Evolutionary conservation across 1,284 basidiomycete species (phyloP).

Genomic region (Abortiporus biennis): DNA sequence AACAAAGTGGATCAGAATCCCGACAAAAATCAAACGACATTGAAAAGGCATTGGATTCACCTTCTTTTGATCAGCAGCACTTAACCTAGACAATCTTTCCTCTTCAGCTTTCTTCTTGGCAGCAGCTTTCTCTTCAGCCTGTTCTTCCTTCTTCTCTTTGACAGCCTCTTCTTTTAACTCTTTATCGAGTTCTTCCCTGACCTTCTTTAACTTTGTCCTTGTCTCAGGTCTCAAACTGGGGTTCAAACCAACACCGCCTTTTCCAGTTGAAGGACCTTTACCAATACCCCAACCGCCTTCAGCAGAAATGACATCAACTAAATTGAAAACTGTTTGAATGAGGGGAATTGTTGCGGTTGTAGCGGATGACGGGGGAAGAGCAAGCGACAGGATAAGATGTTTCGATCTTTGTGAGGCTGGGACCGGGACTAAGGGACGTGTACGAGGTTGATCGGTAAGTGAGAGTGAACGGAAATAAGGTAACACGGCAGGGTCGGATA

Average conservation of each 20-base stretch:
- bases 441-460: conserved; percentile 80
- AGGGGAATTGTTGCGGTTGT: conserved; percentile 50
- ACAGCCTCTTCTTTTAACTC: conserved; percentile 61
- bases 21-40: neutral
- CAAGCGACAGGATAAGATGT: conserved; percentile 66
- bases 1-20: conserved; percentile 6
- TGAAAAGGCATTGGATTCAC: conserved; percentile 6
- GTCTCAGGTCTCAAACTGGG: conserved; percentile 72
- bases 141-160: conserved; percentile 70
- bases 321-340: conserved; percentile 62
- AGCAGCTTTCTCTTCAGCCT: conserved; percentile 60
- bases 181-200: conserved; percentile 65
- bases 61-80: conserved; percentile 72
- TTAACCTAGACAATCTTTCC: conserved; percentile 65
- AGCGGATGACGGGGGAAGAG: conserved; percentile 45
- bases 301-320: conserved; percentile 61
- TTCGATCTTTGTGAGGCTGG: conserved; percentile 48
- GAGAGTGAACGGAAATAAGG: conserved; percentile 77
- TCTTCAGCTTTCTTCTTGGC: conserved; percentile 73
- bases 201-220: conserved; percentile 64
- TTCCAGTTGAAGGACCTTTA: conserved; percentile 25
- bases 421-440: conserved; percentile 53
- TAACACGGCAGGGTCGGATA: conserved; percentile 59
- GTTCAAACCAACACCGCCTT: conserved; percentile 21
- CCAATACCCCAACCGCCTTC: conserved; percentile 20